phyloP scores from a whole-genome alignment of 2,329 filamentous ascomycete species.

The Sporothrix pallida region DNA sequence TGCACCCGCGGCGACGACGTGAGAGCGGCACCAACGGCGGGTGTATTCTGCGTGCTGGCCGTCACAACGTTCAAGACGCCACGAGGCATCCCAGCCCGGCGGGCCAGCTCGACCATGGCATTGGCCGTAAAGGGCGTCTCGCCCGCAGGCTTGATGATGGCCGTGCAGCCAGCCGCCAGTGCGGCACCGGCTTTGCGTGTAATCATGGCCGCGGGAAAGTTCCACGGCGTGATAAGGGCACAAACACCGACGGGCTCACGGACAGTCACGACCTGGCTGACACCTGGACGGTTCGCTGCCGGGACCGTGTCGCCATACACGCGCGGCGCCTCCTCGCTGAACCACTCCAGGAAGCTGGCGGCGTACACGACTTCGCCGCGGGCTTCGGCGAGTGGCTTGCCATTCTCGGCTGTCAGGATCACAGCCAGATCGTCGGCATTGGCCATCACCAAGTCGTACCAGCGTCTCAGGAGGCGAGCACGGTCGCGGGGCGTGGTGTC shows the following conservation, averaged over 20 bases:
- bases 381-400: conserved; percentile 79
- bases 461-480: conserved; percentile 74
- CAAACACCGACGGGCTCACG: conserved; percentile 86
- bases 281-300: conserved; percentile 69
- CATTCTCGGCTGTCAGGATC: conserved; percentile 88
- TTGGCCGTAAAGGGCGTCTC: conserved; percentile 93
- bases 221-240: conserved; percentile 86
- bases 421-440: conserved; percentile 81
- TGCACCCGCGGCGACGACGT: conserved; percentile 78
- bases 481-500: conserved; percentile 75
- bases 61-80: conserved; percentile 92
- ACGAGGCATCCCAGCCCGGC: conserved; percentile 85
- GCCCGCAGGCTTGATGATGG: conserved; percentile 87
- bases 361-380: conserved; percentile 75
- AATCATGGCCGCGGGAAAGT: conserved; percentile 82
- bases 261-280: conserved; percentile 76
- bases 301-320: conserved; percentile 77
- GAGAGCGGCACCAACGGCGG: conserved; percentile 75
- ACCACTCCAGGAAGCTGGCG: conserved; percentile 80
- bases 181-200: conserved; percentile 73
- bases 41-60: conserved; percentile 73
- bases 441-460: conserved; percentile 80
- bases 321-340: conserved; percentile 77
- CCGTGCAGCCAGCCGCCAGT: conserved; percentile 89
- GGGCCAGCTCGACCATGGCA: conserved; percentile 82